Conservation (phyloP, 768 basidiomycete genomes). For the Paxillus involutus region DNA sequence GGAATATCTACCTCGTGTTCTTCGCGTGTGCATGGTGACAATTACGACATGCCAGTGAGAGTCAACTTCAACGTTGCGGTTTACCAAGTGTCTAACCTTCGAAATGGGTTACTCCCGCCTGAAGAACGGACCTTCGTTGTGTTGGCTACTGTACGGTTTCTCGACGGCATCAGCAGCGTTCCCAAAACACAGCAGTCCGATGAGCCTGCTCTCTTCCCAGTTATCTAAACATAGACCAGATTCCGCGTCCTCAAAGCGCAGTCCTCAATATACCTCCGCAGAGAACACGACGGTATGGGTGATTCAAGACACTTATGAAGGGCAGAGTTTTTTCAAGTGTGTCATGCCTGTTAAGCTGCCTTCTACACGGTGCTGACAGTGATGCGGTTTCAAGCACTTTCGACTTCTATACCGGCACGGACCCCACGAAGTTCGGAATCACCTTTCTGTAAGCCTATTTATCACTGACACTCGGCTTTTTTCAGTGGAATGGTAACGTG, state of each 20-base stretch:
- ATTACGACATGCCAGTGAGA: constrained; percentile 5
- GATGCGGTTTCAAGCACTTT: constrained; percentile 43
- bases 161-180: constrained; percentile 10
- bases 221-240: background rate
- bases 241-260: constrained; percentile 14
- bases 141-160: constrained; percentile 13
- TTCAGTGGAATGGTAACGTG: constrained; percentile 71
- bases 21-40: constrained; percentile 12
- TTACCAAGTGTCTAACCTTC: background rate
- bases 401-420: constrained; percentile 55
- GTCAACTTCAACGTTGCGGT: background rate
- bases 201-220: constrained; percentile 1
- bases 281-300: constrained; percentile 57
- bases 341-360: constrained; percentile 19
- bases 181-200: background rate
- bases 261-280: background rate
- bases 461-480: constrained; percentile 12
- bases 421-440: constrained; percentile 59
- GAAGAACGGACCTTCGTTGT: constrained; percentile 8
- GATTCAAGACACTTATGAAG: constrained; percentile 64
- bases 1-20: constrained; percentile 24
- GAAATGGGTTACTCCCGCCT: constrained; percentile 11
- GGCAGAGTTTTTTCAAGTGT: constrained; percentile 70
- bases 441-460: constrained; percentile 7
- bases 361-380: constrained; percentile 4